Percentiles rank a stretch among this genome's conserved stretches.
Conservation (phyloP, 768 basidiomycete species). For the Calocybe gangraenosa region DNA sequence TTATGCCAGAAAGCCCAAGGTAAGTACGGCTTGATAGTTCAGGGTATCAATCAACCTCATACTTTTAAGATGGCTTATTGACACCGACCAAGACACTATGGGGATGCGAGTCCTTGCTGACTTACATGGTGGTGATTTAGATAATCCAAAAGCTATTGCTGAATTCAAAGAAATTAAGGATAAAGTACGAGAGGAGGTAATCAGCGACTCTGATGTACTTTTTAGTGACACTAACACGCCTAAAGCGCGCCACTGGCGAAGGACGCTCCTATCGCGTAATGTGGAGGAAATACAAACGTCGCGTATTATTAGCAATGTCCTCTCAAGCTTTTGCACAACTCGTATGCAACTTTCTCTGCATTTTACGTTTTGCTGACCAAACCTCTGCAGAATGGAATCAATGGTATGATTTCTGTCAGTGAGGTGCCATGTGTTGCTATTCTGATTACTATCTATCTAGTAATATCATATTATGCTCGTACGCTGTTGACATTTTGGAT, state of each 20-base stretch:
- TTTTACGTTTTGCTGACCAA: neutral
- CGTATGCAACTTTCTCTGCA: conserved; percentile 40
- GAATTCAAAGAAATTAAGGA: conserved; percentile 92
- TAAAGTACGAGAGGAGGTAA: conserved; percentile 64
- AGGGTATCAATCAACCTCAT: neutral
- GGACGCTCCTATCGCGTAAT: conserved; percentile 73
- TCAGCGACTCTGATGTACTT: conserved; percentile 9
- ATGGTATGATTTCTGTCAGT: conserved; percentile 49
- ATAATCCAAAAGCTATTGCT: conserved; percentile 63
- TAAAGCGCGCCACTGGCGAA: conserved; percentile 71
- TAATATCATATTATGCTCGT: conserved; percentile 95
- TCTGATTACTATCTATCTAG: conserved; percentile 32
- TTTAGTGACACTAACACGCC: neutral
- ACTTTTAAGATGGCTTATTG: conserved; percentile 77
- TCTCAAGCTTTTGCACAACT: conserved; percentile 95
- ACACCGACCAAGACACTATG: conserved; percentile 76
- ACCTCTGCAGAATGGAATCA: conserved; percentile 84
- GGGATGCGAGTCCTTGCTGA: conserved; percentile 87
- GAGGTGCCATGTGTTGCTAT: conserved; percentile 3
- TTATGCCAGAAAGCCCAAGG: conserved; percentile 91
- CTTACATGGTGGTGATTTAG: conserved; percentile 77
- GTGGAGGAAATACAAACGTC: conserved; percentile 84
- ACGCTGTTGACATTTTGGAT: conserved; percentile 28
- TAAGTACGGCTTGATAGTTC: conserved; percentile 21
- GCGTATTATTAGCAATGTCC: conserved; percentile 91